Percentiles rank a stretch among this genome's conserved stretches.
Conservation (phyloP, 768 basidiomycete species). For the Phaeotremella fagi region DNA sequence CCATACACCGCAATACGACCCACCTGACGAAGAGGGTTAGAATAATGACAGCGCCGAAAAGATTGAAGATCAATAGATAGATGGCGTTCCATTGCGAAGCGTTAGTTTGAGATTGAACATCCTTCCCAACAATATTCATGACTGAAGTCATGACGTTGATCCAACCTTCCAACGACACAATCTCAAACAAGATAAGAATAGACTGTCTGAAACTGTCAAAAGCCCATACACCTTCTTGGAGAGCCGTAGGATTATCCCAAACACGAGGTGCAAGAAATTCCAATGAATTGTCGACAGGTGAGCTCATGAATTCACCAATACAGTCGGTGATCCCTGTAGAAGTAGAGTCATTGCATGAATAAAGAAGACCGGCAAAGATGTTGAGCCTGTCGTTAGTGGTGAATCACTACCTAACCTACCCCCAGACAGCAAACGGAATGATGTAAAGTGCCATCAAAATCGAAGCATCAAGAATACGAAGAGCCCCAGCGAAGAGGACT, state of each 20-base stretch:
- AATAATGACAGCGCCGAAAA: slow-evolving; percentile 84
- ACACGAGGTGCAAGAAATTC: slow-evolving; percentile 69
- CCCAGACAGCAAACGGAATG: slow-evolving; percentile 50
- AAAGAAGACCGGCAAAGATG: slow-evolving; percentile 81
- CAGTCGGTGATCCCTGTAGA: slow-evolving; percentile 62
- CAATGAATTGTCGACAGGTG: slow-evolving; percentile 57
- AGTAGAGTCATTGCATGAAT: slow-evolving; percentile 69
- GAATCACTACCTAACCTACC: slow-evolving; percentile 28
- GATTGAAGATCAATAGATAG: slow-evolving; percentile 86
- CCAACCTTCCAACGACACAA: slow-evolving; percentile 95
- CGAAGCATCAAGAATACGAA: slow-evolving; percentile 81
- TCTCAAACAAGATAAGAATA: slow-evolving; percentile 88
- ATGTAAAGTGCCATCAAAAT: slow-evolving; percentile 70
- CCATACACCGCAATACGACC: slow-evolving; percentile 23
- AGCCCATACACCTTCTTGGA: slow-evolving; percentile 73
- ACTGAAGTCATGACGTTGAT: slow-evolving; percentile 82
- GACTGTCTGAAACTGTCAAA: slow-evolving; percentile 83
- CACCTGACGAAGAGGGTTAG: slow-evolving; percentile 87
- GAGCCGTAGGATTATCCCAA: slow-evolving; percentile 71
- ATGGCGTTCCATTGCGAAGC: slow-evolving; percentile 76
- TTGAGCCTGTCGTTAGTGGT: slow-evolving; percentile 57
- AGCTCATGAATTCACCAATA: slow-evolving; percentile 62
- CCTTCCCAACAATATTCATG: slow-evolving; percentile 67
- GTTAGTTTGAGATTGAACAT: slow-evolving; percentile 67
- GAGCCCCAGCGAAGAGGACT: slow-evolving; percentile 77